Base-by-base conservation (phyloP, 148 eudicot genomes). In the Gaultheria prostrata region DNA sequence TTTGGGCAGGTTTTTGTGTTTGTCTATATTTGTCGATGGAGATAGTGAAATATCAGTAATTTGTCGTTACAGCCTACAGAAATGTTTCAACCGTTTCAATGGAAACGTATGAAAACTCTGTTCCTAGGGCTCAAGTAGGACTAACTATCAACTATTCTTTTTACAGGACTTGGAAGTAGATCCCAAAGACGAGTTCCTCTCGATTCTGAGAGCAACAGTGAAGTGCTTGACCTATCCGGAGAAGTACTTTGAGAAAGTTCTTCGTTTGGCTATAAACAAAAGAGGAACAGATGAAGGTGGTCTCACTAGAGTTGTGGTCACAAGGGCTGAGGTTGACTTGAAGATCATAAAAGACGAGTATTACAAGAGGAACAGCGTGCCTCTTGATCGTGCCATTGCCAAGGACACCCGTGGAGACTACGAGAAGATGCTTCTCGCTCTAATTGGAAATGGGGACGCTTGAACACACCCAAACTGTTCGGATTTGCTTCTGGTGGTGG, bases 271-370 rank as follows among this genome's bases (percentile, higher is more conserved):
- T 13, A 86, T 89, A 43, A 84, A 81, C 83, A 85, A 87, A 72
- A 81, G 39, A 13, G 92, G 94, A 74, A 90, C 92, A 8, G 92
- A 91, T 79, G 92, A 90, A 70, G 92, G 85, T 28, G 90, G 80
- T 57, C 85, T 90, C 32, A 90, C 82, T 54, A 89, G 91, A 48
- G 93, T 87, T 77, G 86, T 91, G 48, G 81, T 86, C 15, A 86
- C 90, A 50, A 88, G 88, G 77, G 92, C 94, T 8, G 94, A 86
- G 83, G 80, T 91, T n/a, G 91, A 91, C 86, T 77, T 91, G 90
- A 85, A 90, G 82, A 54, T 57, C 30, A 83, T 83, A 59, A 77
- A 63, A n/a, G 85, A 76, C 0, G 81, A 8, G 32, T 83, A 83
- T n/a, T 8, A 74, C 54, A 82, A 33, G 28, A 82, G 84, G 80